Evolutionary conservation across 352 stramenopile genomes (phyloP), one percentile per base, ranked within the genome.

Genomic region (Stephanocyclus meneghinianus): DNA sequence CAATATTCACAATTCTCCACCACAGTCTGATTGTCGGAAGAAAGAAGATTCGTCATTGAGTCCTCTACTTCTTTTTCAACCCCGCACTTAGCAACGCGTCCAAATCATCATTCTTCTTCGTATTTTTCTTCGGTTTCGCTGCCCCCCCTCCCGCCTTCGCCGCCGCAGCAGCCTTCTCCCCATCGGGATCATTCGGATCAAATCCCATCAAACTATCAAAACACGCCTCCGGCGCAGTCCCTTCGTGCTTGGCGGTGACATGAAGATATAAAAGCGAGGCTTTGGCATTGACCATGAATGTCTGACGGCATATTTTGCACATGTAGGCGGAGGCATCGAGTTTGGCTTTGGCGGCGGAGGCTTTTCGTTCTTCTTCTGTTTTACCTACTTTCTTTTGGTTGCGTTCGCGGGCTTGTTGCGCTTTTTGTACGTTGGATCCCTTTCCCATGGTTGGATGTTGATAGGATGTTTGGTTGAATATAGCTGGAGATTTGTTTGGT

Each of bases 361-460:
- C 88, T 78, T 85, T 91, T 75, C 88, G 74, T 76, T 93, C 88
- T 83, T 92, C 88, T 2, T 89, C 80, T 9, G 82, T 82, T 75
- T 92, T 93, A 26, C 88, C 88, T 48, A 86, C 29, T 68, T 93
- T 91, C 62, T 92, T 91, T 70, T 87, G 78, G 70, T 93, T 93
- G 60, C 86, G 65, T 59, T 91, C 82, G 37, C 87, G 81, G 56
- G 77, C 78, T 15, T 78, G 67, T 83, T 90, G 81, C 2, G 87
- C 84, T 71, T 93, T 93, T 83, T 93, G 88, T n/a, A 91, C 88
- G 66, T 93, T 93, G 5, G 86, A 91, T 79, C 88, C 88, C 71
- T 93, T 93, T 74, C 88, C 88, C 88, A 93, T 93, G 26, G 0
- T 80, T 66, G 32, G 21, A 30, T 32, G 16, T 59, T 30, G 4